These are phyloP conservation scores for Calocybe cyanea DNA, from an alignment of 768 basidiomycete genomes.

Conservation along the genomic window DNA sequence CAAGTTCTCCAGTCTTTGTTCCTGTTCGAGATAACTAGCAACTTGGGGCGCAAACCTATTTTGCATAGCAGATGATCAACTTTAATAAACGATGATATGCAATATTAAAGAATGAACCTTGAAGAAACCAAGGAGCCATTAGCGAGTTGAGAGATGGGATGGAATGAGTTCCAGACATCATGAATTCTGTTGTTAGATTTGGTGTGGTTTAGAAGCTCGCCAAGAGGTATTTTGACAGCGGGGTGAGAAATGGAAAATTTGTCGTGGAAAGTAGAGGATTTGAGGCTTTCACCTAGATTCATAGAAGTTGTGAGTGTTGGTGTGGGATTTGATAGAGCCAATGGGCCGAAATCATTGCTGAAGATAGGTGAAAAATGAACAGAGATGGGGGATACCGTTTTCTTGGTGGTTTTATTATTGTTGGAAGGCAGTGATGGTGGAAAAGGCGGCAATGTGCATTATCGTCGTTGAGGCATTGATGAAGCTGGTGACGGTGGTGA, in stretches of 20 bases:
- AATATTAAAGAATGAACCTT: too few relatives aligned
- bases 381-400: constrained; percentile 21
- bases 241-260: constrained; percentile 66
- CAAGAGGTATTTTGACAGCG: constrained; percentile 83
- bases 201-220: constrained; percentile 64
- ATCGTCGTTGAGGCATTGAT: too few relatives aligned
- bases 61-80: too few relatives aligned
- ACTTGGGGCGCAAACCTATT: constrained; percentile 94
- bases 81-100: too few relatives aligned
- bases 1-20: constrained; percentile 87
- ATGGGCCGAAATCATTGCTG: constrained; percentile 71
- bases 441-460: too few relatives aligned
- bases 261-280: constrained; percentile 40
- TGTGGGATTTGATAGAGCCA: constrained; percentile 64
- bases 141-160: too few relatives aligned
- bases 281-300: constrained; percentile 78
- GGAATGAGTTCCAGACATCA: constrained; percentile 16
- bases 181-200: constrained; percentile 26
- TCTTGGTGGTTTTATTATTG: constrained; percentile 16
- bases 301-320: constrained; percentile 64
- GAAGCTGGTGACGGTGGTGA: too few relatives aligned
- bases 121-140: too few relatives aligned
- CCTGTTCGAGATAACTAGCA: constrained; percentile 86
- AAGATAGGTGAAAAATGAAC: constrained; percentile 76
- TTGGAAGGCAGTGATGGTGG: constrained; percentile 30